phyloP scores from a whole-genome alignment of 352 stramenopile genomes.

The Phytophthora nicotianae region DNA sequence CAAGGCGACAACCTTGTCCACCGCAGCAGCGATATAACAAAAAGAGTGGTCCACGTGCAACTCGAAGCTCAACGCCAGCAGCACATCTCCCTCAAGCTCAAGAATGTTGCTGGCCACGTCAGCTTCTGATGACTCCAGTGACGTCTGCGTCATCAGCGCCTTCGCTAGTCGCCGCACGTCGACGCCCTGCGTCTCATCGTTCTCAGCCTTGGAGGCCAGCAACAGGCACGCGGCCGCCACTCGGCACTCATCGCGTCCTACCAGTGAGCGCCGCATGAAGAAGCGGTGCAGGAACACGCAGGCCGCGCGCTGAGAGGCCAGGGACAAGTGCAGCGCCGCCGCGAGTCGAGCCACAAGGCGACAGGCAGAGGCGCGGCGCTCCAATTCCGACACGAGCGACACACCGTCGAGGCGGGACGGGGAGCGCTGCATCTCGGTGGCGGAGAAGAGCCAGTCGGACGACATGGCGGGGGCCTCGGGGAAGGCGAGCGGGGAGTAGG shows the following conservation, averaged over 20 bases:
- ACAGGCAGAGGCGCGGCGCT: conserved; percentile 35
- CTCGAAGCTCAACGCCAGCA: conserved; percentile 53
- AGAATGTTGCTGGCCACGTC: conserved; percentile 16
- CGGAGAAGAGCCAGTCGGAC: conserved; percentile 47
- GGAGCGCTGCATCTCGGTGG: conserved; percentile 34
- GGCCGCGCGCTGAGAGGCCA: conserved; percentile 42
- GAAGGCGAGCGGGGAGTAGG: background rate
- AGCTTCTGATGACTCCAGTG: conserved; percentile 5
- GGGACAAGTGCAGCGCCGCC: conserved; percentile 34
- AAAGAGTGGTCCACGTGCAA: conserved; percentile 54
- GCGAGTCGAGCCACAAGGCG: conserved; percentile 41
- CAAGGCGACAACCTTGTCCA: conserved; percentile 42
- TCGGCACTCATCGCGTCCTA: conserved; percentile 30
- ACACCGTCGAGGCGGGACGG: conserved; percentile 43
- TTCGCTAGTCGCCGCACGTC: conserved; percentile 35
- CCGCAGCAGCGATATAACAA: conserved; percentile 45
- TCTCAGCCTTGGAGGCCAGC: conserved; percentile 55
- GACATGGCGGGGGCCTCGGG: conserved; percentile 22
- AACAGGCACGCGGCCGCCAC: conserved; percentile 50
- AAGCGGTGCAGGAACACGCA: conserved; percentile 62
- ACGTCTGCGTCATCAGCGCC: conserved; percentile 10
- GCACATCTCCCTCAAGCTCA: conserved; percentile 46
- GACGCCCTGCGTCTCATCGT: conserved; percentile 36
- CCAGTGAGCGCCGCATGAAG: conserved; percentile 46
- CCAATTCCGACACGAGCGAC: conserved; percentile 31